Base-by-base conservation (phyloP, 768 basidiomycete genomes). In the Neoboletus magnificus region DNA sequence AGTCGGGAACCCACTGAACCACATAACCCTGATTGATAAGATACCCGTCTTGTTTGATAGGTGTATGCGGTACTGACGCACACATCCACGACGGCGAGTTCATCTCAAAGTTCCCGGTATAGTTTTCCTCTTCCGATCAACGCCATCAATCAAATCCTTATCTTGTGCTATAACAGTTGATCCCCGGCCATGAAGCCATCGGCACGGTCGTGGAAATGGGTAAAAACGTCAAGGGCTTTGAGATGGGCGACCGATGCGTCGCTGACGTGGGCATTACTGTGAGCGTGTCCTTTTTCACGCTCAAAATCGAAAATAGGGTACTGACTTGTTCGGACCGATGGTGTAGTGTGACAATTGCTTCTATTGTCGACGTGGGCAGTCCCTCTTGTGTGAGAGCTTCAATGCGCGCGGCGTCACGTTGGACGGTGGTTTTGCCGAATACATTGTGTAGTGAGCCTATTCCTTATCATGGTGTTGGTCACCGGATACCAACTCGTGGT, bases 381-480 rank as follows among this genome's bases (percentile, higher is more conserved):
- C 83, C 20, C 77, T 94, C 11, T 74, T 92, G 52, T 96, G 93
- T 73, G 92, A 94, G 70, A 79, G 91, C 75, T 93, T 93, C 72
- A 77, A 84, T 53, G 82, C 88, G 7, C 81, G 86, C 13, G 93
- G 93, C 46, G 88, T 93, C 43, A 89, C 85, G 20, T 73, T 81
- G 62, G 85, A 89, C 58, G 93, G 93, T 54, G 93, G 91, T 27
- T 96, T 96, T 67, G 91, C 92, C 9, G 91, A 93, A 67, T 94
- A 93, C 74, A 82, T 93, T 62, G 82, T 81, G 55, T 91, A 89
- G 91, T 92, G 63, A 69, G 86, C 70, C 16, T 35, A 15, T 43
- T 12, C 18, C 3, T 10, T 25, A 12, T 22, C 9, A 3, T 22
- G 22, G 15, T 11, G 3, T 35, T 11, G n/a, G 5, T 52, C 30